A percentile compares a stretch with the other conserved stretches of the same genome.
These are phyloP conservation scores for Suillus ampliporus DNA, from an alignment of 768 basidiomycete genomes.

Conservation along the genomic window DNA sequence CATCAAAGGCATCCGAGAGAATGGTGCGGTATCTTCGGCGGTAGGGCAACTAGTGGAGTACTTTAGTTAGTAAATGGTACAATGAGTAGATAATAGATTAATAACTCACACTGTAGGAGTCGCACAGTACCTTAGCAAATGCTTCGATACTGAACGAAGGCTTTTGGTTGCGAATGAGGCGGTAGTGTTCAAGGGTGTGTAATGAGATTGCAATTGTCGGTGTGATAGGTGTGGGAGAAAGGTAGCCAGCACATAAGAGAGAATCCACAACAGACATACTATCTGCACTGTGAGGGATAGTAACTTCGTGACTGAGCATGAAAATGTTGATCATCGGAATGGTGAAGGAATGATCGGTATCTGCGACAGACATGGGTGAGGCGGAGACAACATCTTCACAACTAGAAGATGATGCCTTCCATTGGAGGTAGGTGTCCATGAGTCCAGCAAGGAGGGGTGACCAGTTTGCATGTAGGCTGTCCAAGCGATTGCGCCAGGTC, in stretches of 20 bases:
- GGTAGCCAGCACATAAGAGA: background rate
- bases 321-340: background rate
- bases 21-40: constrained; percentile 21
- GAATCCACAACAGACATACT: background rate
- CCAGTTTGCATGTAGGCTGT: too few relatives aligned
- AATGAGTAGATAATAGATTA: constrained; percentile 18
- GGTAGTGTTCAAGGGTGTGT: constrained; percentile 29
- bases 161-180: constrained; percentile 16
- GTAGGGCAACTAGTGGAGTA: constrained; percentile 27
- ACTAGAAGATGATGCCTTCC: too few relatives aligned
- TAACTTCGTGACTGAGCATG: background rate
- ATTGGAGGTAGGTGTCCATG: too few relatives aligned
- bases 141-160: constrained; percentile 34
- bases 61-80: too few relatives aligned
- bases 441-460: too few relatives aligned
- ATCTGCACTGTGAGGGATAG: background rate
- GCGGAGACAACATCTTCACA: too few relatives aligned
- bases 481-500: too few relatives aligned
- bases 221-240: background rate
- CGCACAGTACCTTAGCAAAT: constrained; percentile 33
- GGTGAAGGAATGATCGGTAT: background rate
- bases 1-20: constrained; percentile 41
- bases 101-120: constrained; percentile 26
- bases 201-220: constrained; percentile 29
- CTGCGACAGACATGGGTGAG: too few relatives aligned